phyloP scores from a whole-genome alignment of 495 filamentous ascomycete genomes.

The Penicillium cinerascens region DNA sequence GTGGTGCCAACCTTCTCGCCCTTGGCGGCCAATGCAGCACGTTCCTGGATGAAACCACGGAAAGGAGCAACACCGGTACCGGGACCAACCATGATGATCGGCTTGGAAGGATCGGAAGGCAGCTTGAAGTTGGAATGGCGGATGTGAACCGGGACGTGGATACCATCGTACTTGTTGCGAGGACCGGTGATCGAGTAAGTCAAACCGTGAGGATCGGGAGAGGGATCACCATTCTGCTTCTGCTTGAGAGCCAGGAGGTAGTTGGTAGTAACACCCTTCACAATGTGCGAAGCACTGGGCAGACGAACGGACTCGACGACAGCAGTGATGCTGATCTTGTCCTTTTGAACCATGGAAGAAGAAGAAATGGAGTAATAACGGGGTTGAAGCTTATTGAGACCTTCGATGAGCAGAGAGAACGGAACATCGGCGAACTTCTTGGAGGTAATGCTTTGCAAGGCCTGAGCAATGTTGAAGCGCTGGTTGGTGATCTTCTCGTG shows the following conservation, averaged over 20 bases:
- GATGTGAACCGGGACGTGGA: conserved; percentile 93
- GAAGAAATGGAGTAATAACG: conserved; percentile 99
- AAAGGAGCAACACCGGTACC: conserved; percentile 97
- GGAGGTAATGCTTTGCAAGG: conserved; percentile 69
- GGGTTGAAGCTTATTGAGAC: conserved; percentile 89
- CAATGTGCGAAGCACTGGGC: conserved; percentile 72
- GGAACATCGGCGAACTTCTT: conserved; percentile 79
- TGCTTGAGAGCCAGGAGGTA: conserved; percentile 95
- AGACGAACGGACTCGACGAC: conserved; percentile 82
- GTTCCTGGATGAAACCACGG: conserved; percentile 91
- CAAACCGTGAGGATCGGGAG: conserved; percentile 80
- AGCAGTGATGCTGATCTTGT: conserved; percentile 90
- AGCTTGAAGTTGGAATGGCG: conserved; percentile 99
- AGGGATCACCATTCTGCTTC: conserved; percentile 88
- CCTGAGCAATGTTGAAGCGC: conserved; percentile 87
- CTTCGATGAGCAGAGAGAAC: conserved; percentile 93
- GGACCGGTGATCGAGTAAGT: conserved; percentile 88
- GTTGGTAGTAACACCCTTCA: conserved; percentile 96
- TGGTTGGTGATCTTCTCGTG: conserved; percentile 77
- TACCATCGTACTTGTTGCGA: conserved; percentile 94
- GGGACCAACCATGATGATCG: conserved; percentile 92
- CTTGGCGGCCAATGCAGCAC: conserved; percentile 71
- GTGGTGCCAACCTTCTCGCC: conserved; percentile 87
- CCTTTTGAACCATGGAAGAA: conserved; percentile 88
- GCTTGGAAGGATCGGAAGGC: conserved; percentile 89